Evolutionary conservation across 2,329 filamentous ascomycete species (phyloP).

Genomic region (Canariomyces notabilis): DNA sequence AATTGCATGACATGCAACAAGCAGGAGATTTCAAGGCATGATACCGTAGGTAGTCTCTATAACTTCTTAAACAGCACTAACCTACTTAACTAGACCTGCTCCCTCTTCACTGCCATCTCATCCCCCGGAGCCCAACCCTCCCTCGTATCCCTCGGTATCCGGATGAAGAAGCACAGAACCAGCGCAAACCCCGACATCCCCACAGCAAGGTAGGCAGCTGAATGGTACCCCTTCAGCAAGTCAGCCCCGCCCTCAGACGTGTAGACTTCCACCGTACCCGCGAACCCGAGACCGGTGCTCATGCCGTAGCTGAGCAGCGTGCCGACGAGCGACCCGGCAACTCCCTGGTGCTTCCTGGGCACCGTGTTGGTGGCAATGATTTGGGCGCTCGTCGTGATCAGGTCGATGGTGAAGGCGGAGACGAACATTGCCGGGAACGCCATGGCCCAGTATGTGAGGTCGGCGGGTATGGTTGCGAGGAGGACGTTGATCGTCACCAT

Average conservation of each 20-base stretch:
- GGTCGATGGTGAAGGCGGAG: constrained; percentile 25
- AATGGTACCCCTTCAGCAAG: constrained; percentile 6
- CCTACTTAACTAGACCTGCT: not conserved
- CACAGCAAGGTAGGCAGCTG: constrained; percentile 8
- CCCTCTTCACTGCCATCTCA: not conserved
- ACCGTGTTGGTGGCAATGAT: constrained; percentile 13
- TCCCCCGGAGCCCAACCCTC: not conserved
- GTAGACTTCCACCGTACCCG: constrained; percentile 6
- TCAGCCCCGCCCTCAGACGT: not conserved
- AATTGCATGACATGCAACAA: no score
- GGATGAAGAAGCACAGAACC: constrained; percentile 5
- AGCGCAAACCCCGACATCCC: constrained; percentile 4
- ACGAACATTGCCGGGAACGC: constrained; percentile 33
- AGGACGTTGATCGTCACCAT: constrained; percentile 28
- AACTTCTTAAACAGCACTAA: no score
- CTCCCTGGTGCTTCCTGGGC: constrained; percentile 10
- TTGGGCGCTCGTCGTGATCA: constrained; percentile 11
- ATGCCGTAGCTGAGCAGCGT: constrained; percentile 11
- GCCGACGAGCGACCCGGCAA: constrained; percentile 8
- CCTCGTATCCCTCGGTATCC: not conserved
- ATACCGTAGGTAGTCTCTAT: no score
- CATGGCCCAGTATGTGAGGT: constrained; percentile 34
- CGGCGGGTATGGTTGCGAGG: constrained; percentile 31
- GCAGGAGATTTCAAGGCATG: no score
- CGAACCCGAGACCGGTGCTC: constrained; percentile 9